Evolutionary conservation across 768 basidiomycete species (phyloP).

Genomic region (Auriscalpium microsporum): DNA sequence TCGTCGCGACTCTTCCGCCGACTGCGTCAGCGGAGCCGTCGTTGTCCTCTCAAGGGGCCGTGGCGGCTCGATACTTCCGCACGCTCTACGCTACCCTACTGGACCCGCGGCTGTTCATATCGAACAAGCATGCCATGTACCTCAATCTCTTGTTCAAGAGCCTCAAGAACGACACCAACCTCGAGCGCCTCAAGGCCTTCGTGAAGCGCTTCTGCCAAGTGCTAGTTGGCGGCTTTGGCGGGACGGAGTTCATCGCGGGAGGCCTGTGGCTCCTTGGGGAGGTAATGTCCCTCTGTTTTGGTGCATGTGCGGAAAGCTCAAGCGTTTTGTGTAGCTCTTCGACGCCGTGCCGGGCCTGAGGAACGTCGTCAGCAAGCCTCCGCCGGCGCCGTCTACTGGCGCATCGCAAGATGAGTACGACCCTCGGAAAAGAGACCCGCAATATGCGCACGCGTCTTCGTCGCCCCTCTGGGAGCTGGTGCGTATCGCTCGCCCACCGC

Average conservation of each 20-base stretch:
- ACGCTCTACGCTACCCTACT: slow-evolving; percentile 85
- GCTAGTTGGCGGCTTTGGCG: slow-evolving; percentile 54
- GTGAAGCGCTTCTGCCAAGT: slow-evolving; percentile 80
- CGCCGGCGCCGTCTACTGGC: neutral
- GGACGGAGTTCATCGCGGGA: slow-evolving; percentile 83
- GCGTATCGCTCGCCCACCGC: neutral
- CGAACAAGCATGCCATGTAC: slow-evolving; percentile 95
- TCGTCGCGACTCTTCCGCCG: slow-evolving; percentile 47
- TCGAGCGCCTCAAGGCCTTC: slow-evolving; percentile 67
- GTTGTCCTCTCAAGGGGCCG: slow-evolving; percentile 36
- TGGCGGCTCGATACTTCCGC: slow-evolving; percentile 66
- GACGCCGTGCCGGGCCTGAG: slow-evolving; percentile 38
- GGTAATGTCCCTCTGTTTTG: slow-evolving; percentile 31
- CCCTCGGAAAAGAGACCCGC: slow-evolving; percentile 82
- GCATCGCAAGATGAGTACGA: slow-evolving; percentile 50
- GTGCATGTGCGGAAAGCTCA: neutral
- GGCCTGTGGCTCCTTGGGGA: slow-evolving; percentile 83
- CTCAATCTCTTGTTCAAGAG: slow-evolving; percentile 90
- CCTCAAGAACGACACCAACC: slow-evolving; percentile 57
- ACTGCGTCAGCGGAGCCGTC: slow-evolving; percentile 29
- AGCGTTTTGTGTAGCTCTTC: slow-evolving; percentile 35
- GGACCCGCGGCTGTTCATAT: slow-evolving; percentile 69
- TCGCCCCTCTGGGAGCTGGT: slow-evolving; percentile 90
- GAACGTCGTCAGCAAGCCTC: slow-evolving; percentile 25
- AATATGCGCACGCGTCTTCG: slow-evolving; percentile 70